Evolutionary conservation across 2,329 filamentous ascomycete species (phyloP), one percentile per base, ranked within the genome.

Genomic region (Chaetomiaceae sp.): DNA sequence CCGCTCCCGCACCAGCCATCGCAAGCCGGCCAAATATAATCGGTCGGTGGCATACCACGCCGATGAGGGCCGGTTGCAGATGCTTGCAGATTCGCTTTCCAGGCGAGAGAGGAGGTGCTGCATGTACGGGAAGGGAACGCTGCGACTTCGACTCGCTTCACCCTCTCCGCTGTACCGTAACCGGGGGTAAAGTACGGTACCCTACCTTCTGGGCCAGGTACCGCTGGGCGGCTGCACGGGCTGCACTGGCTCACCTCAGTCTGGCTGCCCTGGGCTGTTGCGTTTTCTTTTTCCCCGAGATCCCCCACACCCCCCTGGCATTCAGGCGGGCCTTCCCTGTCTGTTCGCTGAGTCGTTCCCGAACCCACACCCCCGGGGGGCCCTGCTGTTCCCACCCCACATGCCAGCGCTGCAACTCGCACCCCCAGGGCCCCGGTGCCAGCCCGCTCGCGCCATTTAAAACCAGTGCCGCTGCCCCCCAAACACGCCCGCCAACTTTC

Each of bases 371-470:
- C 43, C 43, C 49, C 47, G 44, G 37, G 43, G 25, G 9, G 40
- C 35, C 34, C 21, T 23, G 50, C 51, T 41, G 52, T 51, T 48
- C 47, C 54, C 60, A 60, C 58, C 44, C 58, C 58, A 58, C 58
- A 58, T 55, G 53, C 37, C 40, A 42, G 17, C 30, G n/a, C n/a
- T n/a, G n/a, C n/a, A n/a, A 12, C 7, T 33, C 37, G 35, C 54
- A 40, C 50, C 48, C 52, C 52, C n/a, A n/a, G n/a, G n/a, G n/a
- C n/a, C n/a, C 50, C 41, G 49, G 48, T 52, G 55, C 53, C 53
- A 55, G 51, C 46, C 58, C 46, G 55, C 55, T 52, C 58, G 38
- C 56, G 53, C 57, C 58, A 60, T 62, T 62, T 62, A 62, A 62
- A 62, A 59, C 60, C 57, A 57, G 57, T 55, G 56, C 58, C 56